Base-by-base conservation (phyloP, 768 basidiomycete species). In the Russula sp. region DNA sequence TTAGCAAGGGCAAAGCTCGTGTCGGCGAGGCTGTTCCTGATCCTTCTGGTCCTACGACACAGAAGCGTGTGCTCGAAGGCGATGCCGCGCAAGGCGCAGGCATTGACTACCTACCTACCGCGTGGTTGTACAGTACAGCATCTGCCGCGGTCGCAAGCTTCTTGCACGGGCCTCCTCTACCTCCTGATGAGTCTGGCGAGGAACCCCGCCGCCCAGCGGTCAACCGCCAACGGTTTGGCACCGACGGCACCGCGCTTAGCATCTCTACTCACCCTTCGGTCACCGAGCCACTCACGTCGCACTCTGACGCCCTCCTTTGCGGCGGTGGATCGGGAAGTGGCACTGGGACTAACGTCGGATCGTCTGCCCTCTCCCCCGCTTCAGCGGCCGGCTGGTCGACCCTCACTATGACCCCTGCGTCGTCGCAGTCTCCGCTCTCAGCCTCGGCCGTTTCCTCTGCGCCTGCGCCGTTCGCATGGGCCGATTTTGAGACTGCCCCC, bases 51-150 rank as follows among this genome's bases (percentile, higher is more conserved):
- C 57, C 63, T 68, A 61, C 68, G 16, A 59, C 54, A 27, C 80
- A 77, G 7, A 84, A 87, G 73, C 81, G 85, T 37, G 80, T 82
- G 50, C 78, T 82, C 60, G 82, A 84, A 34, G 82, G 83, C 34
- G 66, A 49, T 8, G 18, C 32, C 18, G 59, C 54, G 31, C 16
- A 54, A 42, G 22, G 6, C n/a, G 9, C 6, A 1, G 8, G 16
- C 6, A 8, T 31, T 3, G 48, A 52, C n/a, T 39, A 54, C 58
- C 44, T 59, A 2, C 45, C 54, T 35, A 27, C 50, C 22, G 39
- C 37, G 16, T 45, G 69, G 65, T 13, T 71, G 56, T 88, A 87
- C 69, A 77, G 82, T 62, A 68, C 73, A 13, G 86, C 88, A 6
- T 89, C 87, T 47, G 72, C 72, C 11, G 73, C 72, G 10, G 84